phyloP scores from a whole-genome alignment of 2,329 filamentous ascomycete species.

The Pseudocercospora fijiensis region DNA sequence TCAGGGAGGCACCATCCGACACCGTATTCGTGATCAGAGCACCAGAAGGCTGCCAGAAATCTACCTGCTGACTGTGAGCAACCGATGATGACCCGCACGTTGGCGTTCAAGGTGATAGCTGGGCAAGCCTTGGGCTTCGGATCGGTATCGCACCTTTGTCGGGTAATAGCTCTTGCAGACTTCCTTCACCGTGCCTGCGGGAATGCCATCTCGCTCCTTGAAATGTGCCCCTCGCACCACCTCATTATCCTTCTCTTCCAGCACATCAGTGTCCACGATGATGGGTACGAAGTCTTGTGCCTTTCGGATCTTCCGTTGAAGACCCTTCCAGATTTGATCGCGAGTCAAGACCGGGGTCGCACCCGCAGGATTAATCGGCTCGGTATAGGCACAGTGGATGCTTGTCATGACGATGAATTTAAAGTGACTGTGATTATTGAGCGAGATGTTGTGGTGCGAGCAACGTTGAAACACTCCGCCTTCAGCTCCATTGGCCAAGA shows the following conservation, averaged over 20 bases:
- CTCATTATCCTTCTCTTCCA: constrained; percentile 42
- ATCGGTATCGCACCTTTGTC: constrained; percentile 40
- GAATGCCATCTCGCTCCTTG: constrained; percentile 36
- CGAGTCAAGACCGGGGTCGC: constrained; percentile 41
- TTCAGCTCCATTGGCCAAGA: not conserved
- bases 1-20: constrained; percentile 40
- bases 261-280: constrained; percentile 44
- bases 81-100: not conserved
- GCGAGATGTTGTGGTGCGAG: not conserved
- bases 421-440: not conserved
- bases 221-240: constrained; percentile 43
- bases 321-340: constrained; percentile 44
- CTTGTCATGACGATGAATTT: not conserved
- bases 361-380: constrained; percentile 45
- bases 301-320: constrained; percentile 49
- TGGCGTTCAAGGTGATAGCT: not conserved
- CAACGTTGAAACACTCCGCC: not conserved
- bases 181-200: constrained; percentile 39
- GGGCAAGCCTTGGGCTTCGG: not conserved
- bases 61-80: constrained; percentile 39
- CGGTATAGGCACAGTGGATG: constrained; percentile 46
- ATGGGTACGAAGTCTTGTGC: constrained; percentile 49
- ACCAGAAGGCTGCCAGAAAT: constrained; percentile 48
- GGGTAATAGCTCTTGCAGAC: constrained; percentile 42
- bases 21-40: constrained; percentile 48